Conservation (phyloP, 2,329 filamentous ascomycete genomes). For the Capronia coronata region DNA sequence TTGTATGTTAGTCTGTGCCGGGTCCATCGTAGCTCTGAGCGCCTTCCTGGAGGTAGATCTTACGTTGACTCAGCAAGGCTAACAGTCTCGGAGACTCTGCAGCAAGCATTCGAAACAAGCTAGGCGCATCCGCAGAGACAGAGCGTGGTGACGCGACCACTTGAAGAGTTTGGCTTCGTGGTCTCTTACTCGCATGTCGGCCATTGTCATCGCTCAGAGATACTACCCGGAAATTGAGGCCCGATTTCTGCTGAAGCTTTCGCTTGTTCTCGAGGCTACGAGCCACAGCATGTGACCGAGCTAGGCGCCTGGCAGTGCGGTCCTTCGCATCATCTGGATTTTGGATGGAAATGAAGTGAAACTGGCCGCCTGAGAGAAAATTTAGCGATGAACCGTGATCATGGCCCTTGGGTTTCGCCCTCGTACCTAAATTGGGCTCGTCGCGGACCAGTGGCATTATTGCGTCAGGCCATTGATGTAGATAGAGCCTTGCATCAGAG, state of each 20-base stretch:
- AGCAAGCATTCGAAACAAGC: not conserved
- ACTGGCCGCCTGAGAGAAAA: not conserved
- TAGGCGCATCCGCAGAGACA: not conserved
- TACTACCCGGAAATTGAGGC: constrained; percentile 24
- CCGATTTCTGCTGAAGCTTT: constrained; percentile 28
- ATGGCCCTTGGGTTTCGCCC: too few species aligned
- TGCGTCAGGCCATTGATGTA: too few species aligned
- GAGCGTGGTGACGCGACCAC: not conserved
- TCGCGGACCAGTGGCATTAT: too few species aligned
- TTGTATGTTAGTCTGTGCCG: not conserved
- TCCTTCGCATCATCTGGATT: constrained; percentile 1
- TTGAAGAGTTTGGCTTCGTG: not conserved
- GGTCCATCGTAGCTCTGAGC: not conserved
- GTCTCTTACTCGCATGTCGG: not conserved
- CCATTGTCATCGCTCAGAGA: not conserved
- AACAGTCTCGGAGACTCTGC: not conserved
- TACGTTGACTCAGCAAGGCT: not conserved
- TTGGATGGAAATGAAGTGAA: constrained; percentile 2
- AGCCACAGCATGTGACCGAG: not conserved
- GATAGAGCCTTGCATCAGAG: too few species aligned
- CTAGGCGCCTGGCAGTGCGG: not conserved
- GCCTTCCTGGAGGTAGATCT: not conserved
- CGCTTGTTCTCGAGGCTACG: constrained; percentile 22
- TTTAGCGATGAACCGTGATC: too few species aligned
- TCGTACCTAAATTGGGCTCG: too few species aligned